A percentile compares a stretch with the other conserved stretches of the same genome.
Evolutionary conservation across 495 filamentous ascomycete species (phyloP).

Genomic region (Zalerion maritima): DNA sequence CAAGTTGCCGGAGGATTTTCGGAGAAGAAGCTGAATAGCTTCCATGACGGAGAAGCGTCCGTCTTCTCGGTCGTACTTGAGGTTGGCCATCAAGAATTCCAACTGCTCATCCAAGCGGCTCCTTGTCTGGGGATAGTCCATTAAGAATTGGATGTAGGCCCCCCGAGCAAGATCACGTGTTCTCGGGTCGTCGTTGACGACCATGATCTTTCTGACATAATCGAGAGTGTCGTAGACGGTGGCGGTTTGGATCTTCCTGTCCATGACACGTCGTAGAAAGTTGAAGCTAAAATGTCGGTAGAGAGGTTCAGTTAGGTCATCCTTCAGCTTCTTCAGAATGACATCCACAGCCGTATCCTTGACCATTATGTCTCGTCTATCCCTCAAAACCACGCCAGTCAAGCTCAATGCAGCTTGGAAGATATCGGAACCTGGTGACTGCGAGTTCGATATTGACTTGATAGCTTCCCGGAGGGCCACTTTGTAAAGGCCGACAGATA

Average conservation of each 20-base stretch:
- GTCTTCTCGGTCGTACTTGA: slow-evolving; percentile 76
- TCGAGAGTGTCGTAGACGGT: slow-evolving; percentile 86
- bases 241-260: slow-evolving; percentile 68
- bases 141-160: slow-evolving; percentile 83
- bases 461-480: slow-evolving; percentile 68
- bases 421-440: slow-evolving; percentile 63
- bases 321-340: slow-evolving; percentile 65
- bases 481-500: slow-evolving; percentile 61
- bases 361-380: slow-evolving; percentile 55
- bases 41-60: slow-evolving; percentile 88
- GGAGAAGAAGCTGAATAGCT: slow-evolving; percentile 64
- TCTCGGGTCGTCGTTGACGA: slow-evolving; percentile 79
- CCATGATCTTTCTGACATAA: slow-evolving; percentile 80
- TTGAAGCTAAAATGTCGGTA: slow-evolving; percentile 85
- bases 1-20: slow-evolving; percentile 65
- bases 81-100: slow-evolving; percentile 73
- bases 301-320: slow-evolving; percentile 86
- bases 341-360: slow-evolving; percentile 74
- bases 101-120: slow-evolving; percentile 79
- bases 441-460: slow-evolving; percentile 45
- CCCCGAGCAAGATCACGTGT: slow-evolving; percentile 77
- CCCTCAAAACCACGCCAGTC: slow-evolving; percentile 69
- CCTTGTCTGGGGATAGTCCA: slow-evolving; percentile 86
- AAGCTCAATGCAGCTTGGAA: slow-evolving; percentile 79
- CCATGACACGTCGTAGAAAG: slow-evolving; percentile 74